Percentiles rank a stretch among this genome's conserved stretches.
Evolutionary conservation across 2,329 filamentous ascomycete species (phyloP).

Genomic region (Aschersonia sp.): DNA sequence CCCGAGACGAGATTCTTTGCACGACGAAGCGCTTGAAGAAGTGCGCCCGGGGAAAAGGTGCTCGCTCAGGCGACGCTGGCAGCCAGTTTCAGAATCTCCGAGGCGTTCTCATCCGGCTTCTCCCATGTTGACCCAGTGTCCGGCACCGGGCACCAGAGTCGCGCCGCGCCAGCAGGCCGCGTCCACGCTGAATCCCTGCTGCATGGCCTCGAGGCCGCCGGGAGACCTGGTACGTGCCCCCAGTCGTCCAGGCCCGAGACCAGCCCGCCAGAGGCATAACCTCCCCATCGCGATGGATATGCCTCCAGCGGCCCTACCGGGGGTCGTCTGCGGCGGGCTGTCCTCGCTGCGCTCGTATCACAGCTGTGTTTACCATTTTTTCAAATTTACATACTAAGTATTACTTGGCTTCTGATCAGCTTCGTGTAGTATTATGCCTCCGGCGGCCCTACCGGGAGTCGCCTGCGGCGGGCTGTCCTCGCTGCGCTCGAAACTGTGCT

Average conservation of each 20-base stretch:
- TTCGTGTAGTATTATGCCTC: too few species aligned
- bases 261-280: too few species aligned
- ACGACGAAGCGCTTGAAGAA: too few species aligned
- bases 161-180: conserved; percentile 39
- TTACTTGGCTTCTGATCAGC: too few species aligned
- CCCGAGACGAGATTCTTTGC: background rate
- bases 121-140: conserved; percentile 62
- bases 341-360: too few species aligned
- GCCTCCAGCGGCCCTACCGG: too few species aligned
- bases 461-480: too few species aligned
- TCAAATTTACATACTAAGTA: too few species aligned
- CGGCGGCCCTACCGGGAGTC: too few species aligned
- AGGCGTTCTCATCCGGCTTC: conserved; percentile 26
- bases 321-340: too few species aligned
- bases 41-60: background rate
- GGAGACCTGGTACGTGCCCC: conserved; percentile 55
- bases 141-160: conserved; percentile 41
- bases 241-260: conserved; percentile 50
- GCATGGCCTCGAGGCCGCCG: conserved; percentile 36
- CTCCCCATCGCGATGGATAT: too few species aligned
- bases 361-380: too few species aligned
- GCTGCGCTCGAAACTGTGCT: conserved; percentile 20
- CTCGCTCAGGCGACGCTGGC: background rate
- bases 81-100: conserved; percentile 1
- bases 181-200: conserved; percentile 14